phyloP scores from a whole-genome alignment of 2,329 filamentous ascomycete genomes.

The Alternaria dauci region DNA sequence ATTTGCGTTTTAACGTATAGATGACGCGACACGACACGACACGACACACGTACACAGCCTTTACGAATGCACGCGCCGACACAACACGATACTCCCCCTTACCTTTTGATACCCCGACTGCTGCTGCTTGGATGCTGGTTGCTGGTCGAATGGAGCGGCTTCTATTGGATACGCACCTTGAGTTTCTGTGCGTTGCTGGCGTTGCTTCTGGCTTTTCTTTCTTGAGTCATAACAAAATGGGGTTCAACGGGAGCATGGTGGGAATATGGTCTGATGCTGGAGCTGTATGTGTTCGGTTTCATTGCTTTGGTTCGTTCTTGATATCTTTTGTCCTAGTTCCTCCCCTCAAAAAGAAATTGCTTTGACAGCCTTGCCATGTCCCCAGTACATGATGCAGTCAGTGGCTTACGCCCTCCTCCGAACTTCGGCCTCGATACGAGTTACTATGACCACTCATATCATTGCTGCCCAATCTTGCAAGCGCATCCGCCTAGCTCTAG shows the following conservation, averaged over 20 bases:
- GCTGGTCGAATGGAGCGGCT: no score
- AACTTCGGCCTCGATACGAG: not conserved
- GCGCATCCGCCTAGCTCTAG: not conserved
- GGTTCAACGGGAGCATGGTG: not conserved
- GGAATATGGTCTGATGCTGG: not conserved
- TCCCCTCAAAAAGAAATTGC: not conserved
- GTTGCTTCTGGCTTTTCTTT: not conserved
- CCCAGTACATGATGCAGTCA: not conserved
- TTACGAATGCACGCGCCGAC: not conserved
- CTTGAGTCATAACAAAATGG: not conserved
- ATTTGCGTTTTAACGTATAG: not conserved
- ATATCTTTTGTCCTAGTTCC: not conserved
- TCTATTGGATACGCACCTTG: not conserved
- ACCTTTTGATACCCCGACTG: not conserved
- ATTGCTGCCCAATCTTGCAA: not conserved
- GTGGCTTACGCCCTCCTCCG: not conserved
- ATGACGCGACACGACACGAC: not conserved
- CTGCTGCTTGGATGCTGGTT: not conserved
- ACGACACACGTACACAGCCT: not conserved
- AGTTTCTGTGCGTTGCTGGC: not conserved
- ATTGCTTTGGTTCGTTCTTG: not conserved
- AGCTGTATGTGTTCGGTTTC: not conserved
- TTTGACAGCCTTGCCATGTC: not conserved
- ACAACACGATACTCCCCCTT: not conserved
- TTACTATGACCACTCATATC: not conserved